Base-by-base conservation (phyloP, 2,329 filamentous ascomycete species). In the Arthrobotrys entomopaga region DNA sequence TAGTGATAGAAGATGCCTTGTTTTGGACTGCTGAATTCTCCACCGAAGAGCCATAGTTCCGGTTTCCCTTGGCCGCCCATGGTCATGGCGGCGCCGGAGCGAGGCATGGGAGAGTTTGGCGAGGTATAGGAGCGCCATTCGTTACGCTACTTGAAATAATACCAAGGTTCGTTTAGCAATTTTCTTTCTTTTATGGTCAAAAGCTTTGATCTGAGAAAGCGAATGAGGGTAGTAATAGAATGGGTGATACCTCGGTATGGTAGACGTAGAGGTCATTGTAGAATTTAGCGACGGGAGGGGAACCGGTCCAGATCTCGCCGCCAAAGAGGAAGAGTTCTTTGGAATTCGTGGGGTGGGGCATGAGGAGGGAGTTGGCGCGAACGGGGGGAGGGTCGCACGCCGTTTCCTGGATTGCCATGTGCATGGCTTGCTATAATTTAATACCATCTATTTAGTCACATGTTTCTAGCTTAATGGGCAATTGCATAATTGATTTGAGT, bases 1-100 rank as follows among this genome's bases (percentile, higher is more conserved):
- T 99, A 99, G 82, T 99, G 95, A 81, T 99, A 97, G 80, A 99
- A 99, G 0, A 94, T 98, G 2, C 95, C 95, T 82, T 98, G 95
- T 81, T 97, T 98, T 1, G 95, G 95, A 26, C 90, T 94, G 69
- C 91, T 96, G 81, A 99, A 99, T 82, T 99, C 95, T 75, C 94
- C 95, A 77, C 95, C 95, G 80, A 98, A 98, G 15, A 99, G 84
- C 81, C 96, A 99, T 60, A 98, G 87, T 38, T 91, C 89, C 76
- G 90, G 91, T 15, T 90, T 87, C 74, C 84, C 85, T 82, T 97
- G 97, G 54, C 91, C 91, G 67, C 91, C 93, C 70, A 93, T 87
- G 79, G 92, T 96, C 92, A 93, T 97, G 15, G 95, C 94, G 15
- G 76, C 64, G 1, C 95, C 95, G 73, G 90, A 94, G 73, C 95